Evolutionary conservation across 495 filamentous ascomycete species (phyloP).

Genomic region (Daldinia caldariorum): DNA sequence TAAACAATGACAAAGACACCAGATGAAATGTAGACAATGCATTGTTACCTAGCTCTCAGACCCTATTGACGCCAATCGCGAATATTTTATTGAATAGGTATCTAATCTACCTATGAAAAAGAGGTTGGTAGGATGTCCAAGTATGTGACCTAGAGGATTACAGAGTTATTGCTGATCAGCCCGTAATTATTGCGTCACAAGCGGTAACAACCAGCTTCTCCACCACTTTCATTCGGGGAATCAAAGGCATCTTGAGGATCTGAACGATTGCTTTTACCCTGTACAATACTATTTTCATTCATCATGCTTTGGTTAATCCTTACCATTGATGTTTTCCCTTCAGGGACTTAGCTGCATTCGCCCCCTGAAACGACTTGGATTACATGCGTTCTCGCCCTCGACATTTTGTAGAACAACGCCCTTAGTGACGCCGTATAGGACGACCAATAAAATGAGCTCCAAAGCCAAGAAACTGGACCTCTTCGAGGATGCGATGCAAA

Average conservation of each 20-base stretch:
- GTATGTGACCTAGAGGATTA: background rate
- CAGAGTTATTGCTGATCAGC: background rate
- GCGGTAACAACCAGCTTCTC: conserved; percentile 6
- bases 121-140: too few relatives aligned
- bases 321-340: background rate
- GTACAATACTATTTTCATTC: background rate
- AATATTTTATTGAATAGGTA: too few relatives aligned
- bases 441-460: background rate
- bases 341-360: background rate
- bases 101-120: too few relatives aligned
- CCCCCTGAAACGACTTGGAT: background rate
- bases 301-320: background rate
- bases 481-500: conserved; percentile 54
- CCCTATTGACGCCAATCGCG: too few relatives aligned
- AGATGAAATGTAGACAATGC: background rate
- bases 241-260: background rate
- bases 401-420: background rate
- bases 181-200: conserved; percentile 35
- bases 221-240: background rate
- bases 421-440: background rate
- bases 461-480: conserved; percentile 18
- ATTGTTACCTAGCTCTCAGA: background rate
- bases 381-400: background rate
- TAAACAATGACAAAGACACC: background rate
- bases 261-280: background rate